Evolutionary conservation across 805 yeast species (phyloP), one percentile per base, ranked within the genome.

Genomic region (Candida loeiensis): DNA sequence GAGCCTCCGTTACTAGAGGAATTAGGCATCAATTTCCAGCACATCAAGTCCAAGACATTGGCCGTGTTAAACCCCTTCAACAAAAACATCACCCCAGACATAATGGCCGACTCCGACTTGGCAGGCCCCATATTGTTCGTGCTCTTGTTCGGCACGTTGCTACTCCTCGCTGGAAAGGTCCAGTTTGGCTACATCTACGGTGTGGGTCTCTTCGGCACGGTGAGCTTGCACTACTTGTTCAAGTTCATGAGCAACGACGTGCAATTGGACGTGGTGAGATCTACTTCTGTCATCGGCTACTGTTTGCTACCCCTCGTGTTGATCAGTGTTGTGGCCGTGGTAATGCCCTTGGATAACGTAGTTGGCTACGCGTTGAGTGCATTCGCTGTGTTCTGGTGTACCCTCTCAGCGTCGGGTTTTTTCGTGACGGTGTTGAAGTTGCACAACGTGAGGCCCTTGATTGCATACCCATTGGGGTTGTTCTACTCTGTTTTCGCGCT

Each of bases 111-210:
- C 61, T 75, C 93, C 18, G 99, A 93, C 58, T 71, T 93, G 50
- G 97, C 98, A 0, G 99, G 99, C 1, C 99, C 99, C 1, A 72
- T 93, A 22, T 66, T 93, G 29, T 93, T 91, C 61, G 91, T 91
- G 54, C 67, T 93, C 38, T 62, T 88, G 41, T 91, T 91, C 57
- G 99, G 96, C 15, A 75, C 89, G 0, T 79, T 84, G 45, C 67
- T 93, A 39, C 66, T 91, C 37, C 70, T 90, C 32, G 82, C 95
- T 1, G 98, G 99, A 4, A 93, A 91, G 60, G 85, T 91, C 12
- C 98, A 93, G 60, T 93, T 93, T 58, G 98, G 98, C 2, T 93
- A 93, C 61, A 85, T 93, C 36, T 93, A 93, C 56, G 98, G 99
- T 28, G 95, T 93, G 30, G 98, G 96, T 0, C 64, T 93, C 31